A percentile compares a stretch with the other conserved stretches of the same genome.
Evolutionary conservation across 805 yeast genomes (phyloP).

Genomic region (Ogataea zsoltii): DNA sequence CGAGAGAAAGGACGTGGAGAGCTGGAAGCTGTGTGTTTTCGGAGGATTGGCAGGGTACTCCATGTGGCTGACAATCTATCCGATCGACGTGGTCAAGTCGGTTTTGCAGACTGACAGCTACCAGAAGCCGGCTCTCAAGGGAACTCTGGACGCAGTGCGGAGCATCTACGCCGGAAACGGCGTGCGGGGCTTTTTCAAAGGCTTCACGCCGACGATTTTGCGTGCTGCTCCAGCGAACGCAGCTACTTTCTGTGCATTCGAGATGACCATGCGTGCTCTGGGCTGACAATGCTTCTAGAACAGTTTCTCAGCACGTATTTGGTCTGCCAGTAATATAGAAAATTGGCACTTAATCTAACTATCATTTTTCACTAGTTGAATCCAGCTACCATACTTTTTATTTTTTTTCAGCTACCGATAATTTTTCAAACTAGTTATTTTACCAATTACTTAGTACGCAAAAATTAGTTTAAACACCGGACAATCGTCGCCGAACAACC

Average conservation of each 20-base stretch:
- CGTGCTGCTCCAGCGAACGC: constrained; percentile 99
- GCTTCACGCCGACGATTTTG: constrained; percentile 86
- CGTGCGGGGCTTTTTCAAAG: constrained; percentile 77
- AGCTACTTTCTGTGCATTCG: constrained; percentile 93
- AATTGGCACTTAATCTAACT: no score
- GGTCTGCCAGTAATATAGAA: no score
- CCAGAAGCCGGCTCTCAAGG: constrained; percentile 57
- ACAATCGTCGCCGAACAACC: no score
- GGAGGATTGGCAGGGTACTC: constrained; percentile 93
- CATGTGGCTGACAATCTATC: constrained; percentile 84
- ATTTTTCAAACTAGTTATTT: no score
- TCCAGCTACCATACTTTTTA: no score
- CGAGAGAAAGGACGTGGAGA: constrained; percentile 74
- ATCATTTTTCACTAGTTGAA: no score
- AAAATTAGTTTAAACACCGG: no score
- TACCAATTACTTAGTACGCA: no score
- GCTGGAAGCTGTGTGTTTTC: constrained; percentile 79
- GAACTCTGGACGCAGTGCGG: constrained; percentile 58
- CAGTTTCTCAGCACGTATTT: no score
- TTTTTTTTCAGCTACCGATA: no score
- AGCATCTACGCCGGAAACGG: constrained; percentile 62
- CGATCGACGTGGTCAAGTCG: constrained; percentile 89
- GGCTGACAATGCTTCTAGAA: no score
- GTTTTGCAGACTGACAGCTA: constrained; percentile 77
- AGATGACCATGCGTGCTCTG: constrained; percentile 74